Percentiles rank a stretch among this genome's conserved stretches.
Evolutionary conservation across 163 green algal species (phyloP).

Genomic region (Scenedesmus sp.): DNA sequence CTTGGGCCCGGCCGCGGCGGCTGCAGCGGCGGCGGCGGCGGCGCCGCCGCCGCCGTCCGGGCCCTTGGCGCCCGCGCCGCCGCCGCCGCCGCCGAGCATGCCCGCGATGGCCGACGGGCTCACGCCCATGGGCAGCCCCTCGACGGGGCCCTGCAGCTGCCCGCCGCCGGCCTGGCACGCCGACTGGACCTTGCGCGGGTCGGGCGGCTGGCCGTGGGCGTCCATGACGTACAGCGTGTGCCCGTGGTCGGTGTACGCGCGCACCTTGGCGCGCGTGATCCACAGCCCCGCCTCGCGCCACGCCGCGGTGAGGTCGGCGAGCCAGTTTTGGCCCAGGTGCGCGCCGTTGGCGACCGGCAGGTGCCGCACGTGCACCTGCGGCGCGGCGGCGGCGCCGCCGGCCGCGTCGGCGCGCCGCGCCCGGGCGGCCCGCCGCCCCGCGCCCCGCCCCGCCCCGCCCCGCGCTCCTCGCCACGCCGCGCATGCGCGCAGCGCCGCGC

Average conservation of each 20-base stretch:
- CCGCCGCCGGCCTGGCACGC: constrained; percentile 38
- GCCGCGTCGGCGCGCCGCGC: too few relatives aligned
- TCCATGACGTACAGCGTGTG: constrained; percentile 53
- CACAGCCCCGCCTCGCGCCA: constrained; percentile 71
- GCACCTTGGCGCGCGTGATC: constrained; percentile 69
- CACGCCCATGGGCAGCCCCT: constrained; percentile 17
- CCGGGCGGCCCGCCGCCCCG: too few relatives aligned
- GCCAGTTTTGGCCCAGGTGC: constrained; percentile 70
- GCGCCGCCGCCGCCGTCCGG: not conserved
- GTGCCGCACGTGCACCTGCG: constrained; percentile 45
- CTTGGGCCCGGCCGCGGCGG: not conserved
- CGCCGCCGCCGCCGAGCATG: not conserved
- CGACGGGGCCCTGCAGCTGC: not conserved
- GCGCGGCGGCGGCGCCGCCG: not conserved
- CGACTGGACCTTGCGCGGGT: constrained; percentile 42
- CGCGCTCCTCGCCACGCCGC: too few relatives aligned
- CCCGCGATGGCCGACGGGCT: not conserved
- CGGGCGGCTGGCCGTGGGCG: constrained; percentile 30
- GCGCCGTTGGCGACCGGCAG: constrained; percentile 54
- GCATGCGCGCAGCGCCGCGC: not conserved
- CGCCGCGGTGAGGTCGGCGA: constrained; percentile 71
- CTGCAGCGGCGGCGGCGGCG: not conserved
- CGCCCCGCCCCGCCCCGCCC: too few relatives aligned
- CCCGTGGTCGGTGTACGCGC: constrained; percentile 42
- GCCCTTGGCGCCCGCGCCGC: too few relatives aligned